Evolutionary conservation across 495 filamentous ascomycete species (phyloP).

Genomic region (Chaetomium fimeti): DNA sequence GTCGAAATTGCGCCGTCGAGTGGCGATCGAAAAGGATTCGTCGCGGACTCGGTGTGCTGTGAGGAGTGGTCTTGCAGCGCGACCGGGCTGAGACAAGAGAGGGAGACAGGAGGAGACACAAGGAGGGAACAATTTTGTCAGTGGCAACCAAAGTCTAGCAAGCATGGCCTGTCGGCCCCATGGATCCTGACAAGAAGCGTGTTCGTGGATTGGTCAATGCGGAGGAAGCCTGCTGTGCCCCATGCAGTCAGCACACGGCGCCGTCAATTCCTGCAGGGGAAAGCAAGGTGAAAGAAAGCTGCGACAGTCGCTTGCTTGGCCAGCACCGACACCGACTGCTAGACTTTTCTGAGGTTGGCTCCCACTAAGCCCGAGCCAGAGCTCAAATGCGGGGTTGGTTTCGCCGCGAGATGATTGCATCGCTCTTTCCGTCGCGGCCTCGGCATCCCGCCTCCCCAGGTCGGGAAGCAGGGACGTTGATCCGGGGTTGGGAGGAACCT

Average conservation of each 20-base stretch:
- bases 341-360: too few species aligned
- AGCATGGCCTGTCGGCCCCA: neutral
- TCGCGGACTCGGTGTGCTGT: neutral
- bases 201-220: neutral
- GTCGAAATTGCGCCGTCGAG: slow-evolving; percentile 6
- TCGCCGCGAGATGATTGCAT: neutral
- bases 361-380: neutral
- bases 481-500: slow-evolving; percentile 13
- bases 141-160: neutral
- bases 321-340: too few species aligned
- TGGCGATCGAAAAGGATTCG: neutral
- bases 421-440: neutral
- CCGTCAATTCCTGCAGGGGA: slow-evolving; percentile 7
- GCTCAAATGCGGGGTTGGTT: neutral
- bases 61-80: neutral
- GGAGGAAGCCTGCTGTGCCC: neutral
- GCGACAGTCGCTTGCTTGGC: neutral
- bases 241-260: neutral
- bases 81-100: neutral
- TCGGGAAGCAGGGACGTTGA: slow-evolving; percentile 24
- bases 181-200: neutral
- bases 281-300: neutral
- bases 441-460: slow-evolving; percentile 1
- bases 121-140: neutral
- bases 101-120: neutral